Evolutionary conservation across 2,329 filamentous ascomycete genomes (phyloP).

Genomic region (Aspergillus felis): DNA sequence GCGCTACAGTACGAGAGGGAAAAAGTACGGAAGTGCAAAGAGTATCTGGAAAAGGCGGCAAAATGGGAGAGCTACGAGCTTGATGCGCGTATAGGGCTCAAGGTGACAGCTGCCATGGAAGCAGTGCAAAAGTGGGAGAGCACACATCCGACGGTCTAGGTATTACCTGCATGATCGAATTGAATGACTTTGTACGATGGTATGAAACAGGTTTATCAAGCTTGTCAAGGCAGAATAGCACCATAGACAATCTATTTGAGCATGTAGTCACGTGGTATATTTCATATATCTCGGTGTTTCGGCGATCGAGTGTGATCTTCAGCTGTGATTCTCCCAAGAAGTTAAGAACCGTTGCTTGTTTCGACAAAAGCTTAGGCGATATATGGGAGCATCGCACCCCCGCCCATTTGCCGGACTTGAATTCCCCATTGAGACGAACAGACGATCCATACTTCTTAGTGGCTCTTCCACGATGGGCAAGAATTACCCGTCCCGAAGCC

Average conservation of each 20-base stretch:
- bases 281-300: too few relatives aligned
- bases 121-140: conserved; percentile 43
- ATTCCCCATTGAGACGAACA: too few relatives aligned
- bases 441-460: not conserved
- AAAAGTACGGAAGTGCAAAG: conserved; percentile 50
- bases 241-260: not conserved
- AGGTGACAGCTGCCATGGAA: conserved; percentile 45
- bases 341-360: too few relatives aligned
- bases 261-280: not conserved
- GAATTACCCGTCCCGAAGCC: not conserved
- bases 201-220: not conserved
- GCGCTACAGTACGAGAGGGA: conserved; percentile 27
- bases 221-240: not conserved
- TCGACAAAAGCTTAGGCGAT: not conserved
- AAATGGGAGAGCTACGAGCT: conserved; percentile 60
- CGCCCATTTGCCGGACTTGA: too few relatives aligned
- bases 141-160: conserved; percentile 17
- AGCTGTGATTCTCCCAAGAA: too few relatives aligned
- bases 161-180: not conserved
- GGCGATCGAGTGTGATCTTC: too few relatives aligned
- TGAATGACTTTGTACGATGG: not conserved
- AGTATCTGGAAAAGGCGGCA: conserved; percentile 55
- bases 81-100: conserved; percentile 53
- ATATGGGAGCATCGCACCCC: too few relatives aligned
- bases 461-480: not conserved